Base-by-base conservation (phyloP, 345 rosid species). In the Moricandia moricandioides region DNA sequence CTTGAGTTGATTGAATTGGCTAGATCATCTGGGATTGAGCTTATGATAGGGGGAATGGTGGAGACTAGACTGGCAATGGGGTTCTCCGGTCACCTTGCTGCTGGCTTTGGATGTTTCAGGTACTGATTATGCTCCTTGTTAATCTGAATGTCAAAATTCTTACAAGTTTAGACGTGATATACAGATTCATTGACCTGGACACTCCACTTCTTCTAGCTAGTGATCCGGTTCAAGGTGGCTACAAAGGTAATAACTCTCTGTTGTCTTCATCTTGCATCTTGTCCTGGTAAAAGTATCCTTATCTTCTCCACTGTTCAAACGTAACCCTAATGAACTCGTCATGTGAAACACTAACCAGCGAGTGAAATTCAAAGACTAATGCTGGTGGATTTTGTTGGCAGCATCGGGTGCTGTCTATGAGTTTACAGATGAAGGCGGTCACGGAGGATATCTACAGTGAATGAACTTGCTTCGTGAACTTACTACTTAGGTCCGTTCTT, bases 41-140 rank as follows among this genome's bases (percentile, higher is more conserved):
- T 90, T 30, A 91, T 92, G 97, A 88, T 91, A 27, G 97, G 92
- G 66, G 99, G 97, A 67, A 89, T 95, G 99, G 97, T 91, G 65
- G 99, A 95, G 83, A 95, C 97, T 26, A 85, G 95, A 78, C 72
- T 95, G 56, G 97, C 93, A 33, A 94, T 94, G 97, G 99, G 96
- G 43, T 91, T 94, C 79, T 91, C 96, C 2, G 93, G 96, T 47
- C 96, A 91, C 79, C 91, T 94, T 71, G 90, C 98, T 68, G 97
- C 97, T 39, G 97, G 99, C 56, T 69, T 88, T 59, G 97, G 97
- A 2, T 86, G 87, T 83, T 95, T 95, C 85, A 89, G 84, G 97
- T 78, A 83, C 83, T 58, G 29, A 27, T 49, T 49, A 65, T 62
- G 13, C 18, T 27, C 63, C 6, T 55, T 24, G 2, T 45, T 64